Conservation (phyloP, 495 filamentous ascomycete species). For the Penicillium cataractarum region DNA sequence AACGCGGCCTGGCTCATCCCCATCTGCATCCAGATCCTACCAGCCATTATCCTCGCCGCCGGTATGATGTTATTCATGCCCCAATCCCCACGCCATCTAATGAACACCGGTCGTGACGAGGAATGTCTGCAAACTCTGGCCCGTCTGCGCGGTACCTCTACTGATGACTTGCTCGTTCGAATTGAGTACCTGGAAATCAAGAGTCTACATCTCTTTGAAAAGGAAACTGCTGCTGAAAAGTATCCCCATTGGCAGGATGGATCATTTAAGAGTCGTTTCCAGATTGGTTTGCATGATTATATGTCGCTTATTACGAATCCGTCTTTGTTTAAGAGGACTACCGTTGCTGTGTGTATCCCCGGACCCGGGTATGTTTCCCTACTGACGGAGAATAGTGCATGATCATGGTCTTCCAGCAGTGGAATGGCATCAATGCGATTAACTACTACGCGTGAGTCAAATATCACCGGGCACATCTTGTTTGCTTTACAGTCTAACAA, state of each 20-base stretch:
- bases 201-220: slow-evolving; percentile 9
- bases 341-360: slow-evolving; percentile 3
- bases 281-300: slow-evolving; percentile 3
- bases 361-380: not conserved
- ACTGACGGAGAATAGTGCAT: slow-evolving; percentile 28
- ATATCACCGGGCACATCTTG: too few relatives aligned
- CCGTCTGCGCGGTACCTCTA: not conserved
- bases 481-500: too few relatives aligned
- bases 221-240: not conserved
- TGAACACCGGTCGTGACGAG: slow-evolving; percentile 66
- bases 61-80: slow-evolving; percentile 70
- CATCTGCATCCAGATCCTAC: slow-evolving; percentile 48
- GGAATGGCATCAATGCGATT: slow-evolving; percentile 57
- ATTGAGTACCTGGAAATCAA: slow-evolving; percentile 13
- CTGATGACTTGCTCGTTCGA: slow-evolving; percentile 2
- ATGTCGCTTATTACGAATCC: slow-evolving; percentile 6
- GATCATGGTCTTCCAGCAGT: slow-evolving; percentile 61
- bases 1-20: slow-evolving; percentile 51
- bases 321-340: slow-evolving; percentile 6
- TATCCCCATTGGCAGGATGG: slow-evolving; percentile 11
- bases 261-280: not conserved
- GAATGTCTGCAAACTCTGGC: slow-evolving; percentile 53
- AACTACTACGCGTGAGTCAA: slow-evolving; percentile 37
- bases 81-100: slow-evolving; percentile 77
- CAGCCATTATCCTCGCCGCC: slow-evolving; percentile 40